A percentile compares a stretch with the other conserved stretches of the same genome.
Conservation (phyloP, 257 asterid species). For the Agastache rugosa region DNA sequence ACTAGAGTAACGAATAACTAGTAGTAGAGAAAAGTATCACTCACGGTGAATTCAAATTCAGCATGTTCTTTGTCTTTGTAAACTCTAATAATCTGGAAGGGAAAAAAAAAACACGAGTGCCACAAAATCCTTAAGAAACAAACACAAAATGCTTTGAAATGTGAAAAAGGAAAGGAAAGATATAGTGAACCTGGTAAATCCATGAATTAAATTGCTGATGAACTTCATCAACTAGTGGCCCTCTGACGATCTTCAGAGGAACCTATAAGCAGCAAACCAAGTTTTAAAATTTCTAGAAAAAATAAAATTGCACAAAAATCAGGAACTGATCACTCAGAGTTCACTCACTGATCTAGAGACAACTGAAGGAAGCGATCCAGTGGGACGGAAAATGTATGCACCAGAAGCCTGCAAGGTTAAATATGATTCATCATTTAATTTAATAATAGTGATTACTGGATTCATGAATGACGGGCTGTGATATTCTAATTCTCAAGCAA, state of each 20-base stretch:
- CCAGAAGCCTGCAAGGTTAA: conserved; percentile 65
- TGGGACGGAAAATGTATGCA: conserved; percentile 89
- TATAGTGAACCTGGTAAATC: conserved; percentile 70
- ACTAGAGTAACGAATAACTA: neutral
- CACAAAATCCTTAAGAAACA: neutral
- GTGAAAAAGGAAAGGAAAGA: neutral
- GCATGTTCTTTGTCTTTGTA: conserved; percentile 86
- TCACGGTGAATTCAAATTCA: conserved; percentile 85
- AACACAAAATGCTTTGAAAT: neutral
- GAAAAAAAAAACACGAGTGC: conserved; percentile 31
- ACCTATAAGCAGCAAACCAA: conserved; percentile 51
- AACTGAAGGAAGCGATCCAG: conserved; percentile 56
- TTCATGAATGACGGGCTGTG: neutral
- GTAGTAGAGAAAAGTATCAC: conserved; percentile 33
- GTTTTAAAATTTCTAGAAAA: neutral
- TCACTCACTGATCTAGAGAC: conserved; percentile 72
- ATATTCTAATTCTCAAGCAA: neutral
- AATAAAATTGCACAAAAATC: neutral
- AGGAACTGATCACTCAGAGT: conserved; percentile 13
- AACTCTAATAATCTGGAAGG: conserved; percentile 71
- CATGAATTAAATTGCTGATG: conserved; percentile 85
- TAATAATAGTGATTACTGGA: conserved; percentile 24
- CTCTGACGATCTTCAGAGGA: conserved; percentile 65
- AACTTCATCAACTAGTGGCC: conserved; percentile 82
- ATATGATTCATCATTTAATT: conserved; percentile 14